phyloP scores from a whole-genome alignment of 2,329 filamentous ascomycete genomes.

The Fusarium clavum region DNA sequence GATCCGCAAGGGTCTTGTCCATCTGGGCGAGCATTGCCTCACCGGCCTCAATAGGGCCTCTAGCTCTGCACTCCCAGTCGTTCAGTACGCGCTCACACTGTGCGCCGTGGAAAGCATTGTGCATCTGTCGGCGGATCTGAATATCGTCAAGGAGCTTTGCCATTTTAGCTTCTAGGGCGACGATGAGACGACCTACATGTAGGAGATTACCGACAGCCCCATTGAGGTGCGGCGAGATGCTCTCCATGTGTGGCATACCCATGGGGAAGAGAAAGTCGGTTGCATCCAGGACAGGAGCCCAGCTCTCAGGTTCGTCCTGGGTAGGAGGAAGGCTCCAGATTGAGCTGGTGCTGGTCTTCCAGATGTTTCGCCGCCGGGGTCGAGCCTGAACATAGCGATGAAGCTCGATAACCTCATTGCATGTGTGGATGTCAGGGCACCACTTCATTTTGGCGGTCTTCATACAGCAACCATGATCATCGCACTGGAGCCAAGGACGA shows the following conservation, averaged over 20 bases:
- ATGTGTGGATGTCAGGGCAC: conserved; percentile 30
- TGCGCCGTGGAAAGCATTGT: conserved; percentile 15
- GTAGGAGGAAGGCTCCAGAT: background rate
- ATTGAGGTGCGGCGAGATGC: background rate
- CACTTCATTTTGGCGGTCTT: conserved; percentile 18
- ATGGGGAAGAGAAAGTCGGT: conserved; percentile 11
- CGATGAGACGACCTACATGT: conserved; percentile 14
- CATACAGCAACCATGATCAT: conserved; percentile 47
- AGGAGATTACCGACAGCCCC: conserved; percentile 10
- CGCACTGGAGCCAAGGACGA: conserved; percentile 34
- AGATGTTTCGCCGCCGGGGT: conserved; percentile 2
- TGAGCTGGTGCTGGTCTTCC: background rate
- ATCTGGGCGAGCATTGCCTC: background rate
- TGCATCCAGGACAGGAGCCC: background rate
- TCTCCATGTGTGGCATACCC: conserved; percentile 1
- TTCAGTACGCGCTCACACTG: conserved; percentile 34
- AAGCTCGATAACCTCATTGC: conserved; percentile 13
- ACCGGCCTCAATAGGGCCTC: conserved; percentile 5
- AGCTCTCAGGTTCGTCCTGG: background rate
- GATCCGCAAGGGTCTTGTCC: background rate
- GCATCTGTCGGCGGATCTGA: background rate
- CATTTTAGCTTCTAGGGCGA: background rate
- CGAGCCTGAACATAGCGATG: conserved; percentile 38
- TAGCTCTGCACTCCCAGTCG: conserved; percentile 25
- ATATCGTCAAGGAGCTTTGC: background rate